Conservation (phyloP, 179 eudicot genomes). For the Beta macrorhiza region DNA sequence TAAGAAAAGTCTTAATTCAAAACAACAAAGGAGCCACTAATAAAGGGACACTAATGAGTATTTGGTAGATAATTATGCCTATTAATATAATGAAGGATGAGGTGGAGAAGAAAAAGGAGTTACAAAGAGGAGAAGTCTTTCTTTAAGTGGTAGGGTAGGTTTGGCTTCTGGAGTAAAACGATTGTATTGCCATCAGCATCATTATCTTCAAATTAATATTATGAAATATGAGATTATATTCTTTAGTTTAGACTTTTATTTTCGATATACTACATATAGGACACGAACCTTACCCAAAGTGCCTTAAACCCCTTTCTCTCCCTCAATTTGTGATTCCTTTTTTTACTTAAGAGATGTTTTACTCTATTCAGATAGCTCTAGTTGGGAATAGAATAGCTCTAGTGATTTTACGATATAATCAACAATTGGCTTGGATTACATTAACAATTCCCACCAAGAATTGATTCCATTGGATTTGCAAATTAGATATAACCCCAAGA, state of each 20-base stretch:
- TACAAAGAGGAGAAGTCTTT: slow-evolving; percentile 11
- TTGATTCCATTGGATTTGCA: no score
- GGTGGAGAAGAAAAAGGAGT: slow-evolving; percentile 28
- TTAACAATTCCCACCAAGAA: no score
- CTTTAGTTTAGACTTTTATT: neutral
- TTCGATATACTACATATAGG: neutral
- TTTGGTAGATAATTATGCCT: slow-evolving; percentile 38
- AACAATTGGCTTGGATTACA: no score
- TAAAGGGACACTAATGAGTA: slow-evolving; percentile 35
- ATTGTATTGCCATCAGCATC: slow-evolving; percentile 25
- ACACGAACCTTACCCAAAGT: neutral
- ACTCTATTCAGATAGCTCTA: no score
- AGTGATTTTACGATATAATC: no score
- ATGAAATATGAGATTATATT: neutral
- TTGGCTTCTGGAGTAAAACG: slow-evolving; percentile 28
- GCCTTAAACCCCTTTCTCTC: neutral
- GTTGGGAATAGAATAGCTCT: no score
- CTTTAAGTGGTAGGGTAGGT: slow-evolving; percentile 40
- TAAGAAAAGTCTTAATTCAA: slow-evolving; percentile 34
- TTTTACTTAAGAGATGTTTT: no score
- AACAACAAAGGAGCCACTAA: slow-evolving; percentile 34
- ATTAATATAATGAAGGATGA: slow-evolving; percentile 28
- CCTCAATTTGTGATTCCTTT: neutral
- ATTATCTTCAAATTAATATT: slow-evolving; percentile 14
- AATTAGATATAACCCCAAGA: no score